Percentiles rank a stretch among this genome's conserved stretches.
These are phyloP conservation scores for Rhododendron williamsianum DNA, from an alignment of 148 eudicot species.

Conservation along the genomic window DNA sequence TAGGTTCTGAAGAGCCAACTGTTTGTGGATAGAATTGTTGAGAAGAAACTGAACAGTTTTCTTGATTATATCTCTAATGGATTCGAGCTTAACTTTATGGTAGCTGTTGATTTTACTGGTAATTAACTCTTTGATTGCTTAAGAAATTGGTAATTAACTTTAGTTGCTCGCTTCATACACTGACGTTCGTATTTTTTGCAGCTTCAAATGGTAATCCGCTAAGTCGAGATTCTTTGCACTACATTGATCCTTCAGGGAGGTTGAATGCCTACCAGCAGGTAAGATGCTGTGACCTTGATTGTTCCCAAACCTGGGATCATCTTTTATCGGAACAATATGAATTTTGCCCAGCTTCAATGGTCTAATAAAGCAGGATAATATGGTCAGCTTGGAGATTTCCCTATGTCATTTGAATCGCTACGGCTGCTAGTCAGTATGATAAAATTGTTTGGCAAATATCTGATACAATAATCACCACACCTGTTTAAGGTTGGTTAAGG, in stretches of 20 bases:
- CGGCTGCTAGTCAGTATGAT: neutral
- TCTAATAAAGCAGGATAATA: neutral
- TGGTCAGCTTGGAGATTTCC: neutral
- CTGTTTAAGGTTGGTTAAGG: neutral
- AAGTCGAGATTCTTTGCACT: slow-evolving; percentile 62
- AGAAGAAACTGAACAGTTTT: slow-evolving; percentile 69
- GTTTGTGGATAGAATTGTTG: slow-evolving; percentile 60
- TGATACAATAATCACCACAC: neutral
- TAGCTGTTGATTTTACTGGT: slow-evolving; percentile 97
- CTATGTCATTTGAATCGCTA: neutral
- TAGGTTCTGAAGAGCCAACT: slow-evolving; percentile 80
- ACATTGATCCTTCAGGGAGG: slow-evolving; percentile 75
- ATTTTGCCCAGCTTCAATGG: neutral
- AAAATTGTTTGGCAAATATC: neutral
- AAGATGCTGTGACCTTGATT: slow-evolving; percentile 8
- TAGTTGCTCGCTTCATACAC: neutral
- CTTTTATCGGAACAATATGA: neutral
- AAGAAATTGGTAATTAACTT: neutral
- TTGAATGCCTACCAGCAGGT: slow-evolving; percentile 92
- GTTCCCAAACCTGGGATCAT: neutral
- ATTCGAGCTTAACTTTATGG: slow-evolving; percentile 73
- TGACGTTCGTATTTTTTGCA: slow-evolving; percentile 18
- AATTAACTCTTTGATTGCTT: slow-evolving; percentile 4
- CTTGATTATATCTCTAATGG: slow-evolving; percentile 93
- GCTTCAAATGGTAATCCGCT: slow-evolving; percentile 87